Base-by-base conservation (phyloP, 257 asterid species). In the Solanum chaucha region DNA sequence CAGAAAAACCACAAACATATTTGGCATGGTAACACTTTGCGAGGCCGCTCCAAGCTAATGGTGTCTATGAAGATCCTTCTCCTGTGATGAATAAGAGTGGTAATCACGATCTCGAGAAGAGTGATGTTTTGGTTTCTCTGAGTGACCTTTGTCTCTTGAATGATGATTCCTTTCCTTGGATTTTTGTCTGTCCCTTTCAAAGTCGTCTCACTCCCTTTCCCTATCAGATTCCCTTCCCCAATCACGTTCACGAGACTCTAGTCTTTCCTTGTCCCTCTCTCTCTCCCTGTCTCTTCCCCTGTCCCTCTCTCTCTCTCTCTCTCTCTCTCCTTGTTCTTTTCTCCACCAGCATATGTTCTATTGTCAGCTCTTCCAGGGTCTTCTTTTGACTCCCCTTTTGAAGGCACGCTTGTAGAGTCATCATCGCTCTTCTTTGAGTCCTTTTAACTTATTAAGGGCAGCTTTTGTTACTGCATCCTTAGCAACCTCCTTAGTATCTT, bases 41-140 rank as follows among this genome's bases (percentile, higher is more conserved):
- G 1, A 6, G 48, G 44, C 48, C 10, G 20, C 2, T 86, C 90
- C 91, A 92, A 85, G 92, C 91, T 73, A 93, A 85, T 93, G 94
- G 58, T 93, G 98, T 87, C 91, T 94, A 48, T 92, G 91, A 44
- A 95, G 95, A 86, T 96, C 98, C 89, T 90, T 94, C 67, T 94
- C 98, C 90, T 92, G 90, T 6, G 97, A 93, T 41, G 97, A 88
- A 87, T 94, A 91, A 77, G 93, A 90, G 83, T 90, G 92, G 88
- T 95, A 92, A 78, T 92, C 98, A 11, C 95, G 95, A 86, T 95
- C 98, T 92, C 94, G 91, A 77, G 98, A 95, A 4, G 95, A 88
- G 90, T 93, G 94, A 83, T 90, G 98, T 82, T 92, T 95, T 58
- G 92, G 88, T 89, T 92, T 96, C 89, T 93, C 99, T 4, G 85